Evolutionary conservation across 345 rosid genomes (phyloP), one percentile per base, ranked within the genome.

Genomic region (Hibiscus syriacus): DNA sequence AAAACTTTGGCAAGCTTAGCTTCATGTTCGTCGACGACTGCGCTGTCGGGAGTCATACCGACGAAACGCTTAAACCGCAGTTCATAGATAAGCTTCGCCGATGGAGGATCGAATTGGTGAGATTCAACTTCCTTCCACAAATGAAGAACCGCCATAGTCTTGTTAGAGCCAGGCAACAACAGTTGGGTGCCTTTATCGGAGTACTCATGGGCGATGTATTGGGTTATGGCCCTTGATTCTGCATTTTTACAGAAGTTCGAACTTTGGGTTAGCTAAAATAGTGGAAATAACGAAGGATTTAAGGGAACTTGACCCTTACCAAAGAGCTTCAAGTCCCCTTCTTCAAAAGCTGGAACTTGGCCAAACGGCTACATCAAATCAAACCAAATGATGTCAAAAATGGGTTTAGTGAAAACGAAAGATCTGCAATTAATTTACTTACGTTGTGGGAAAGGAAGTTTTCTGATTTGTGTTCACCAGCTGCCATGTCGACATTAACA

Each of bases 151-250:
- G 88, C 74, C 72, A 66, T 30, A 64, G 64, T 53, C 73, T 74
- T 68, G 4, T 45, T 80, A 38, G 60, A 46, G 58, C 77, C 81
- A 0, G 65, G 67, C 76, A 74, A 53, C 26, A 82, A 36, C 63
- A 91, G 80, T 11, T 77, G 41, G 26, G 85, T 83, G 38, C 97
- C 97, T 77, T 86, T 82, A 60, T 75, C 81, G 0, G 76, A 11
- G 7, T 77, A 77, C 38, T 72, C 56, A n/a, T 78, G 77, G 22
- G 87, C 85, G 2, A 89, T 69, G 81, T 92, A 79, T 19, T 77
- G 78, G 27, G 87, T 85, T 25, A 87, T 85, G 25, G 98, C 92
- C 82, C 96, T 86, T 48, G 97, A 91, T 70, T 91, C 97, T 91
- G 80, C 83, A 62, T n/a, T 6, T n/a, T n/a, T n/a, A n/a, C n/a